Conservation (phyloP, 202 grass and related monocot genomes). For the Cymbopogon flexuosus region DNA sequence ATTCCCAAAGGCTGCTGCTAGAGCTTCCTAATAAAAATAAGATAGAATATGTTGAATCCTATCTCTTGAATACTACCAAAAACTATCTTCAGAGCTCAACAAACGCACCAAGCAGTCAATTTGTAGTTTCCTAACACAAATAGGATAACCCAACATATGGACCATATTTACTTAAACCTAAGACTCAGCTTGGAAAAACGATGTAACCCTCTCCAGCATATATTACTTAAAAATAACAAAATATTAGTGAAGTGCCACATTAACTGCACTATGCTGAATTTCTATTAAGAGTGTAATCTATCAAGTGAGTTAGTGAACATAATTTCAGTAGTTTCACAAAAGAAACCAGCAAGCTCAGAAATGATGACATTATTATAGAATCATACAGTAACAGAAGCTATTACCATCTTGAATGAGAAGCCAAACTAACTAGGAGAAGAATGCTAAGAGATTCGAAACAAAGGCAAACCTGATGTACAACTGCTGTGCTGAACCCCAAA, state of each 20-base stretch:
- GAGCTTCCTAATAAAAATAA: slow-evolving; percentile 66
- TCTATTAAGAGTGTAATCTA: background rate
- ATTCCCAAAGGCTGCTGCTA: slow-evolving; percentile 94
- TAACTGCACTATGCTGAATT: background rate
- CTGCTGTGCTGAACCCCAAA: slow-evolving; percentile 80
- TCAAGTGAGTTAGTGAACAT: background rate
- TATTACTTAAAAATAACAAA: background rate
- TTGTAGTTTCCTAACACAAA: background rate
- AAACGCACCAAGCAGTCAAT: background rate
- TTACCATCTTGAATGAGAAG: background rate
- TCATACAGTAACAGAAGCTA: background rate
- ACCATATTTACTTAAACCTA: background rate
- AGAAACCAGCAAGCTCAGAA: background rate
- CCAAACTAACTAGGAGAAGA: slow-evolving; percentile 4
- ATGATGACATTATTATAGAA: background rate
- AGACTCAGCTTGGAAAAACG: background rate
- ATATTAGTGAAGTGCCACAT: background rate
- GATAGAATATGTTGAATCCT: background rate
- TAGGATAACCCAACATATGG: background rate
- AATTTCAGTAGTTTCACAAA: background rate
- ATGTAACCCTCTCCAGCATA: background rate
- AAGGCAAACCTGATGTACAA: slow-evolving; percentile 75
- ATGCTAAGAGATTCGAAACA: slow-evolving; percentile 1
- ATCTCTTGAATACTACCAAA: background rate
- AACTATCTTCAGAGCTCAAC: background rate